These are phyloP conservation scores for Phaeoacremonium minimum DNA, from an alignment of 2,329 filamentous ascomycete genomes.

Conservation along the genomic window DNA sequence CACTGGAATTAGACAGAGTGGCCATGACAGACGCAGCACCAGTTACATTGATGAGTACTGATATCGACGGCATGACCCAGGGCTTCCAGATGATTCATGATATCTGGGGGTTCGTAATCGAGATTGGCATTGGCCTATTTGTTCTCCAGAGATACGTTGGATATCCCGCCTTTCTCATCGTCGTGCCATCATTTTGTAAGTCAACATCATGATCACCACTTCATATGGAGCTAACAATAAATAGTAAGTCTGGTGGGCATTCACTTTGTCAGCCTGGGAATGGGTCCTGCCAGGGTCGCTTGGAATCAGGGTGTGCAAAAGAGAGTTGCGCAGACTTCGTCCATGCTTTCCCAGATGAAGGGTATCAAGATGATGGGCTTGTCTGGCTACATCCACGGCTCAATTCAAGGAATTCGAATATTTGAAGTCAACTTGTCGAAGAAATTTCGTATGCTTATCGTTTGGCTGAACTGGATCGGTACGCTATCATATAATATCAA, in stretches of 20 bases:
- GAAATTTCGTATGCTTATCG: constrained; percentile 27
- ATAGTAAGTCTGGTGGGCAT: constrained; percentile 15
- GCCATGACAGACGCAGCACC: constrained; percentile 19
- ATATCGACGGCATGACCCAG: constrained; percentile 34
- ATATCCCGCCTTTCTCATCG: constrained; percentile 38
- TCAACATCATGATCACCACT: constrained; percentile 10
- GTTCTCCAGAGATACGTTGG: constrained; percentile 42
- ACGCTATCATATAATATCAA: not conserved
- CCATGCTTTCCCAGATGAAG: constrained; percentile 35
- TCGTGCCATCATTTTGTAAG: constrained; percentile 32
- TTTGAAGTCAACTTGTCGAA: constrained; percentile 32
- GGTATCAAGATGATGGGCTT: constrained; percentile 40
- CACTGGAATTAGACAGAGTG: constrained; percentile 23
- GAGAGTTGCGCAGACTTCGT: constrained; percentile 31
- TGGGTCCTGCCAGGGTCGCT: constrained; percentile 25
- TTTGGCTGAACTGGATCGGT: constrained; percentile 24
- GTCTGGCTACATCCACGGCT: constrained; percentile 21
- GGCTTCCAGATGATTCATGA: constrained; percentile 43
- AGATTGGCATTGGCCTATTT: constrained; percentile 52
- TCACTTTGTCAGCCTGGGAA: constrained; percentile 13
- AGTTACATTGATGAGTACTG: constrained; percentile 43
- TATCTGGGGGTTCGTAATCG: constrained; percentile 54
- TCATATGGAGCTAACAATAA: not conserved
- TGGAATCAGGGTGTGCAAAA: constrained; percentile 36
- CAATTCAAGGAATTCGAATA: constrained; percentile 28